Evolutionary conservation across 2,329 filamentous ascomycete species (phyloP).

Genomic region (Didymella sp.): DNA sequence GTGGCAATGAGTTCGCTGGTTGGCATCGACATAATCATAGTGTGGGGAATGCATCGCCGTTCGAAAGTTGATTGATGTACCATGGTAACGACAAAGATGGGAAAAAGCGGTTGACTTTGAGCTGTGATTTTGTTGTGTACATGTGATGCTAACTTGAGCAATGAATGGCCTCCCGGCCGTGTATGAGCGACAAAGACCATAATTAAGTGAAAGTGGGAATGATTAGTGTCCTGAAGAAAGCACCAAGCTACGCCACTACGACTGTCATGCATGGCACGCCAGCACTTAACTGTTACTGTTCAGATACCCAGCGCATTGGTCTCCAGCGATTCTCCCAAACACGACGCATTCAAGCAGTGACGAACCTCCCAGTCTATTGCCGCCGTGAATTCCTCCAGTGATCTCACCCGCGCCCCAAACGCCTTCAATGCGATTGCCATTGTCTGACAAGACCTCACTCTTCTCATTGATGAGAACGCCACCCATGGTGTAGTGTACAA

Average conservation of each 20-base stretch:
- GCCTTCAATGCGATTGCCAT: slow-evolving; percentile 58
- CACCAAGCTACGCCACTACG: not conserved
- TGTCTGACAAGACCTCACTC: slow-evolving; percentile 58
- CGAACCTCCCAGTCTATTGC: slow-evolving; percentile 67
- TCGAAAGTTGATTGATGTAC: too few species aligned
- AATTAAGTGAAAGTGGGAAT: too few species aligned
- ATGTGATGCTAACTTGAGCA: too few species aligned
- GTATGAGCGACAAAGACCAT: too few species aligned
- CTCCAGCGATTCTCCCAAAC: slow-evolving; percentile 66
- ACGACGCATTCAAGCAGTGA: slow-evolving; percentile 70
- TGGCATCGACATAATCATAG: not conserved
- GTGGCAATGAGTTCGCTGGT: not conserved
- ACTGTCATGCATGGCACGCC: not conserved
- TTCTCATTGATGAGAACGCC: slow-evolving; percentile 65
- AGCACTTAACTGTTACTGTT: not conserved
- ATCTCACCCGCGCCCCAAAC: slow-evolving; percentile 70
- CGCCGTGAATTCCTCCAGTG: slow-evolving; percentile 69
- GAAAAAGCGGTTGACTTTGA: too few species aligned
- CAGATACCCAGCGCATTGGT: slow-evolving; percentile 24
- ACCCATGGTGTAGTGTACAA: slow-evolving; percentile 73
- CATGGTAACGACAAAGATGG: too few species aligned
- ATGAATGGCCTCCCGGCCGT: too few species aligned
- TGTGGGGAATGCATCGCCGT: not conserved
- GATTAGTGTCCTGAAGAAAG: not conserved
- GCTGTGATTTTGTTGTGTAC: too few species aligned